Conservation (phyloP, 371 early-diverging fungal species). For the Mucor circinelloides region DNA sequence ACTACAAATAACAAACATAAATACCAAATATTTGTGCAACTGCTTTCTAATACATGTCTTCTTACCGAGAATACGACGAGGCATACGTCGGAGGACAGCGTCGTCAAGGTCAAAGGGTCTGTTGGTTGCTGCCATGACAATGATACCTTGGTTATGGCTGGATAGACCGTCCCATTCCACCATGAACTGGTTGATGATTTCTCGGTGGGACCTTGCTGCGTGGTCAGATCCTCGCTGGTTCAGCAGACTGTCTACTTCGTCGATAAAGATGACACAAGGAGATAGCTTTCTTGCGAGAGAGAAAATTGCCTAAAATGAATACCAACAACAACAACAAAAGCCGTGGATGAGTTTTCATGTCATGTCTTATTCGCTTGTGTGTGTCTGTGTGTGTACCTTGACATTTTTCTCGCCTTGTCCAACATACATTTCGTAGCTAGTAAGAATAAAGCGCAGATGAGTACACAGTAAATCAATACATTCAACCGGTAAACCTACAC, state of each 20-base stretch:
- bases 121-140: constrained; percentile 96
- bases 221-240: constrained; percentile 72
- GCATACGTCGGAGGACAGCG: constrained; percentile 96
- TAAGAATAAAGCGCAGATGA: not conserved
- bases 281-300: constrained; percentile 93
- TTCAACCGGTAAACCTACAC: constrained; percentile 56
- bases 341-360: not conserved
- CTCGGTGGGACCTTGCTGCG: constrained; percentile 61
- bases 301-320: constrained; percentile 76
- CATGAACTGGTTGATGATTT: constrained; percentile 97
- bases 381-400: constrained; percentile 29
- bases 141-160: constrained; percentile 76
- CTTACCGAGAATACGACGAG: constrained; percentile 88
- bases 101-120: constrained; percentile 98
- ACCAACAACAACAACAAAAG: not conserved
- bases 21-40: not conserved
- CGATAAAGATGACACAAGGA: constrained; percentile 98
- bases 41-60: not conserved
- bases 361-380: not conserved
- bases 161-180: constrained; percentile 95
- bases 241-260: constrained; percentile 98
- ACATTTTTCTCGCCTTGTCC: constrained; percentile 99
- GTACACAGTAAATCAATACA: not conserved
- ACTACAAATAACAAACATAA: constrained; percentile 44
- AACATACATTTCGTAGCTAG: constrained; percentile 89